A percentile compares a stretch with the other conserved stretches of the same genome.
These are phyloP conservation scores for Vigna trinervia DNA, from an alignment of 306 rosid species.

Conservation along the genomic window DNA sequence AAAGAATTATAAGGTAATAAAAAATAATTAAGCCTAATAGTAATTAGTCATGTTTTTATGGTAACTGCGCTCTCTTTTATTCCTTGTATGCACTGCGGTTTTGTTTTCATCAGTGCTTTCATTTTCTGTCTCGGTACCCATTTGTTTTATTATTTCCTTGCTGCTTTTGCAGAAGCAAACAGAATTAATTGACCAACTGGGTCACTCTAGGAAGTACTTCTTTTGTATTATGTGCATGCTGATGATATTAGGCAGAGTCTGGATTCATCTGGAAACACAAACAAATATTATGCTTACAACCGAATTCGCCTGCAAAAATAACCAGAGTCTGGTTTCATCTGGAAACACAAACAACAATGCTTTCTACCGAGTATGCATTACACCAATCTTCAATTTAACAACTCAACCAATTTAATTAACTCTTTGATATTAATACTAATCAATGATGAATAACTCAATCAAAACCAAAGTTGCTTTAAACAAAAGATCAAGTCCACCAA, in stretches of 20 bases:
- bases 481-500: constrained; percentile 11
- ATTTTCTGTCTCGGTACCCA: not conserved
- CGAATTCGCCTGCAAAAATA: not conserved
- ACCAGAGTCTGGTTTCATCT: no score
- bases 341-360: not conserved
- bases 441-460: not conserved
- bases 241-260: no score
- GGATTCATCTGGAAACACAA: no score
- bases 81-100: not conserved
- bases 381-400: not conserved
- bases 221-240: not conserved
- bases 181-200: not conserved
- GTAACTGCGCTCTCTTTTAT: no score
- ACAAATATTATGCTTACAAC: not conserved
- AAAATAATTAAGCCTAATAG: no score
- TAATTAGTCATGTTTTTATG: not conserved
- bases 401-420: not conserved
- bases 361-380: not conserved
- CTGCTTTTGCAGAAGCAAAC: not conserved
- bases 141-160: constrained; percentile 13
- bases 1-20: no score
- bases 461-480: not conserved
- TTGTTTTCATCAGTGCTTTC: not conserved
- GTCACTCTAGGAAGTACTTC: not conserved
- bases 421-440: not conserved